These are phyloP conservation scores for Leptomonas pyrrhocoris DNA, from an alignment of 208 protist species.

Conservation along the genomic window DNA sequence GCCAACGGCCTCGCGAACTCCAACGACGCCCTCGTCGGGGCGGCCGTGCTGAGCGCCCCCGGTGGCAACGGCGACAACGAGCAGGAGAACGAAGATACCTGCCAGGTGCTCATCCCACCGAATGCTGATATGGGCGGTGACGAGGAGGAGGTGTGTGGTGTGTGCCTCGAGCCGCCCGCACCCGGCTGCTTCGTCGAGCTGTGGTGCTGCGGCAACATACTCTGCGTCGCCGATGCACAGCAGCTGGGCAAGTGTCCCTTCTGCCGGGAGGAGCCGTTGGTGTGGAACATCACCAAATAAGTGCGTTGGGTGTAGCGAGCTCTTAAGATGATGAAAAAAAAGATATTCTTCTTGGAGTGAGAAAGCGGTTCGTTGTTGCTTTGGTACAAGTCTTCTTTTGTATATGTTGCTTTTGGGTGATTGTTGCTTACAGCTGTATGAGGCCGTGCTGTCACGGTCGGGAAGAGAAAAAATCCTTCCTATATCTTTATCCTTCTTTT, in stretches of 20 bases:
- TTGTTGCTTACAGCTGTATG: not conserved
- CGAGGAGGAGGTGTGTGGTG: conserved; percentile 80
- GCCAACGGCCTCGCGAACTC: conserved; percentile 13
- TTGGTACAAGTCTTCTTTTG: not conserved
- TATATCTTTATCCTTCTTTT: conserved; percentile 1
- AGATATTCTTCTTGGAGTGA: not conserved
- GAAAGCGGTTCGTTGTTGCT: not conserved
- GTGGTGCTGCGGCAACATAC: conserved; percentile 85
- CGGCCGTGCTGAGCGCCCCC: conserved; percentile 29
- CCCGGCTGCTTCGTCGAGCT: conserved; percentile 67
- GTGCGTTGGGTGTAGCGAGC: not conserved
- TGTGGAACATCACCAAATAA: conserved; percentile 80
- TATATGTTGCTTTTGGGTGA: not conserved
- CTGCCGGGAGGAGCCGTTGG: conserved; percentile 77
- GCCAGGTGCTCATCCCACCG: conserved; percentile 34
- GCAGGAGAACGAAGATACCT: conserved; percentile 33
- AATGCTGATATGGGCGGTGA: conserved; percentile 41
- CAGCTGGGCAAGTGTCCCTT: conserved; percentile 82
- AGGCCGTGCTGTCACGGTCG: not conserved
- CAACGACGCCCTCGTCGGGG: conserved; percentile 23
- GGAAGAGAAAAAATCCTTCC: not conserved
- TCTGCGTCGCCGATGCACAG: conserved; percentile 82
- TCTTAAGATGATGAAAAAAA: too few relatives aligned
- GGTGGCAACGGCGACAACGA: conserved; percentile 18
- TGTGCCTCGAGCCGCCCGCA: conserved; percentile 74